Percentiles rank a stretch among this genome's conserved stretches.
Conservation (phyloP, 148 eudicot species). For the Heliamphora exappendiculata region DNA sequence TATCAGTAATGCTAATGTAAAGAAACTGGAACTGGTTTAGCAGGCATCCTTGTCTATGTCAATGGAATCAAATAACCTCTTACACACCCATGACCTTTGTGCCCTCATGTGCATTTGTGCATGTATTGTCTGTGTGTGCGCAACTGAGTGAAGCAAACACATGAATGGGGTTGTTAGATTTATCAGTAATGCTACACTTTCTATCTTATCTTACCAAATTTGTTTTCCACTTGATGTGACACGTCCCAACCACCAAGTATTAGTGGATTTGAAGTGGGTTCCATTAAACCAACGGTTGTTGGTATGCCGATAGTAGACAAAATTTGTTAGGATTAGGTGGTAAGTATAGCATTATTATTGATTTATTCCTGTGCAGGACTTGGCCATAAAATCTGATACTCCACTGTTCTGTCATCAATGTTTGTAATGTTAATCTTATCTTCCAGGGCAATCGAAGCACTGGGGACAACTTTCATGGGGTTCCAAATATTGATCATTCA, state of each 20-base stretch:
- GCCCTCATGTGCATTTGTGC: neutral
- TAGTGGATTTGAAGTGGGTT: too few relatives aligned
- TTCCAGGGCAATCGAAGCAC: slow-evolving; percentile 76
- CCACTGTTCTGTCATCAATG: neutral
- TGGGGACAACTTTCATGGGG: slow-evolving; percentile 83
- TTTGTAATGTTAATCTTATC: slow-evolving; percentile 4
- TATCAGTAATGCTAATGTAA: neutral
- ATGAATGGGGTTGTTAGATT: neutral
- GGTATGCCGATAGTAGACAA: too few relatives aligned
- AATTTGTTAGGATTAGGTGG: too few relatives aligned
- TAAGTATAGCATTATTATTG: neutral
- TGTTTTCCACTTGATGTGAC: too few relatives aligned
- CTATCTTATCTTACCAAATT: too few relatives aligned
- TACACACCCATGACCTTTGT: neutral
- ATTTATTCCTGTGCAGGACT: neutral
- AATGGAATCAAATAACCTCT: neutral
- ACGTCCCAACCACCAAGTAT: too few relatives aligned
- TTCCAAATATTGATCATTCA: slow-evolving; percentile 89
- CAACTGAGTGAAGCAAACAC: neutral
- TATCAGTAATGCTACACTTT: too few relatives aligned
- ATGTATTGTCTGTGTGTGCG: neutral
- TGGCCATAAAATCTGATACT: neutral
- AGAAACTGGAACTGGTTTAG: neutral
- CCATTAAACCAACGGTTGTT: too few relatives aligned
- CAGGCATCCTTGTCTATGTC: neutral